Percentiles rank a stretch among this genome's conserved stretches.
These are phyloP conservation scores for Fusarium hainanense DNA, from an alignment of 2,329 filamentous ascomycete species.

Conservation along the genomic window DNA sequence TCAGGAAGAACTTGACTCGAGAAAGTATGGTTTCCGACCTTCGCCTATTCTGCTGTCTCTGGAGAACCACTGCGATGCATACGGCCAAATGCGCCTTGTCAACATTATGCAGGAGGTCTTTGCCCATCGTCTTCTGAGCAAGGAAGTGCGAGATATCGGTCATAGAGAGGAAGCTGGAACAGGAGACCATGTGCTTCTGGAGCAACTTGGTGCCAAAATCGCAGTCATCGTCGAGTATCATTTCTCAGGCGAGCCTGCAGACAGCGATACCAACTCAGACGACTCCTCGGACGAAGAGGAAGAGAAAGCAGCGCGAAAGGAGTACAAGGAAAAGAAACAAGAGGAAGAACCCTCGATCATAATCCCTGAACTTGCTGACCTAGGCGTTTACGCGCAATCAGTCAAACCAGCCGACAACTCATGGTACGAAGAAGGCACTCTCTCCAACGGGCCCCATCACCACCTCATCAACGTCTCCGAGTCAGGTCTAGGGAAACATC, in stretches of 20 bases:
- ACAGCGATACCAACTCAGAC: conserved; percentile 48
- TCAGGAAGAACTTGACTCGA: conserved; percentile 61
- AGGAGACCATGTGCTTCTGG: conserved; percentile 66
- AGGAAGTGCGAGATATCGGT: conserved; percentile 66
- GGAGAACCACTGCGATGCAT: conserved; percentile 72
- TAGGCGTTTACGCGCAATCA: conserved; percentile 76
- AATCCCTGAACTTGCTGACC: conserved; percentile 71
- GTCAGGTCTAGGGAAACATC: conserved; percentile 63
- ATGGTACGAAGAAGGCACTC: conserved; percentile 66
- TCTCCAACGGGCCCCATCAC: conserved; percentile 69
- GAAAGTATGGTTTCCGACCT: conserved; percentile 53
- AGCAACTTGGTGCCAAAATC: conserved; percentile 71
- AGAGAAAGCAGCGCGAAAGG: conserved; percentile 59
- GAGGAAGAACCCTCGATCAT: conserved; percentile 61
- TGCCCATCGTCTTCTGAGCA: conserved; percentile 68
- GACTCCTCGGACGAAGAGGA: conserved; percentile 56
- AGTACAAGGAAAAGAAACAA: conserved; percentile 66
- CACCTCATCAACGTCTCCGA: conserved; percentile 78
- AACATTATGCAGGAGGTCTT: conserved; percentile 74
- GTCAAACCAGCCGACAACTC: conserved; percentile 74
- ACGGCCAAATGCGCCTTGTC: conserved; percentile 70
- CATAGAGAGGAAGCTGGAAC: conserved; percentile 63
- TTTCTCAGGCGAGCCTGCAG: conserved; percentile 62
- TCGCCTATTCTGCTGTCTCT: conserved; percentile 73
- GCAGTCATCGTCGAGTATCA: conserved; percentile 76